Conservation (phyloP, 345 rosid genomes). For the Raphanus raphanistrum region DNA sequence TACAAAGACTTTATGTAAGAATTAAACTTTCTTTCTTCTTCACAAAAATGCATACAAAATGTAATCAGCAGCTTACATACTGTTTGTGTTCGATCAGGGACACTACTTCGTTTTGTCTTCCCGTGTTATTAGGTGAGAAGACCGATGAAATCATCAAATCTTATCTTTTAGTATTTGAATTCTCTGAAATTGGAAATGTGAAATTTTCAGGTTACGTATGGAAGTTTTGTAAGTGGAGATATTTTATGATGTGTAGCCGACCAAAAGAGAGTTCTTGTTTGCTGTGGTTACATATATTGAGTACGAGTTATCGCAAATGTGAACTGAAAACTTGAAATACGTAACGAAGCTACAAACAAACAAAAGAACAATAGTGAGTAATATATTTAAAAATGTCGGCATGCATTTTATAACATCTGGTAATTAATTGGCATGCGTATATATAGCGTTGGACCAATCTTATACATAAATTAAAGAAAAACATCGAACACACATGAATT, state of each 20-base stretch:
- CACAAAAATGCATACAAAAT: background rate
- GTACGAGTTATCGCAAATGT: background rate
- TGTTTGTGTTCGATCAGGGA: slow-evolving; percentile 21
- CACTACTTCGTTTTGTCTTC: slow-evolving; percentile 34
- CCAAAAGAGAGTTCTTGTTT: background rate
- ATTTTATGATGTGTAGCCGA: background rate
- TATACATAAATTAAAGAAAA: background rate
- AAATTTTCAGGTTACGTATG: background rate
- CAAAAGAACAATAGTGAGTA: background rate
- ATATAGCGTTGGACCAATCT: slow-evolving; percentile 31
- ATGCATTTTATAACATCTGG: background rate
- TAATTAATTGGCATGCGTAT: slow-evolving; percentile 27
- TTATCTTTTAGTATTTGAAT: background rate
- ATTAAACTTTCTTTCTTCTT: background rate
- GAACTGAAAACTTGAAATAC: background rate
- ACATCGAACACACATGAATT: slow-evolving; percentile 21
- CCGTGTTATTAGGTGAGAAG: slow-evolving; percentile 33
- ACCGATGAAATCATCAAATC: background rate
- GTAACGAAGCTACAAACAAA: background rate
- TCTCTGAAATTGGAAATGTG: slow-evolving; percentile 14
- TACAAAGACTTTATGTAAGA: background rate
- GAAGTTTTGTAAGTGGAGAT: background rate
- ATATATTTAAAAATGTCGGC: background rate
- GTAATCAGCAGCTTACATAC: slow-evolving; percentile 18
- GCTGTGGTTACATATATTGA: background rate